Conservation (phyloP, 1,284 basidiomycete genomes). For the Ustilago cynodontis region DNA sequence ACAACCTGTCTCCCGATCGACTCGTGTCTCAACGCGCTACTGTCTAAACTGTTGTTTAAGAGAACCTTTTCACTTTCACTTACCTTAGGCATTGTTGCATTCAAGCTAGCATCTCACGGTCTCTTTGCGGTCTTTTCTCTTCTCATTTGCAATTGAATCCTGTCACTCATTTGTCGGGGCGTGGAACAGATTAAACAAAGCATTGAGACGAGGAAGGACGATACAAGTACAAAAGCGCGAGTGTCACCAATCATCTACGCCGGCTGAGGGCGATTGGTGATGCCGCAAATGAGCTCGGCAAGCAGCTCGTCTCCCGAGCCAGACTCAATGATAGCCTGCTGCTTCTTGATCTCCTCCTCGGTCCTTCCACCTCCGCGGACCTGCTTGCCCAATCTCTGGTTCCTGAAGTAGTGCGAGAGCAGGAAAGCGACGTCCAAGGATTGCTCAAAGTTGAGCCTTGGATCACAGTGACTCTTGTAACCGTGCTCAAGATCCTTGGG, state of each 20-base stretch:
- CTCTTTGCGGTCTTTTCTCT: slow-evolving; percentile 1
- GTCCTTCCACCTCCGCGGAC: slow-evolving; percentile 11
- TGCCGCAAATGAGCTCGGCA: slow-evolving; percentile 47
- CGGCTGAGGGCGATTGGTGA: slow-evolving; percentile 35
- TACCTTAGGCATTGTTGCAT: not conserved
- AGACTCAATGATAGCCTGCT: slow-evolving; percentile 46
- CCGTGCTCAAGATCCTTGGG: slow-evolving; percentile 74
- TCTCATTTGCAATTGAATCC: not conserved
- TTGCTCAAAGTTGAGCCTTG: slow-evolving; percentile 74
- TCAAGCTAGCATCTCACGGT: not conserved
- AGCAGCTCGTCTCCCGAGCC: slow-evolving; percentile 50
- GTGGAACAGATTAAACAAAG: no score
- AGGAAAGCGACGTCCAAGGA: slow-evolving; percentile 70
- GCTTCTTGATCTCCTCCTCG: slow-evolving; percentile 45
- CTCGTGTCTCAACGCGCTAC: not conserved
- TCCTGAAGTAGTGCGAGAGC: slow-evolving; percentile 61
- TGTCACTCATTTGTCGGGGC: not conserved
- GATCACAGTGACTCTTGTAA: slow-evolving; percentile 71
- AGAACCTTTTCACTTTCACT: not conserved
- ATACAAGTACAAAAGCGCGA: not conserved
- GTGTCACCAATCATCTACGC: not conserved
- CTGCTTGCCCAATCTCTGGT: slow-evolving; percentile 50
- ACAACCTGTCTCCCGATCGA: no score
- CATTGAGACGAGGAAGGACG: not conserved
- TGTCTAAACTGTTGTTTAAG: not conserved